phyloP scores from a whole-genome alignment of 495 filamentous ascomycete genomes.

The Podospora australis region DNA sequence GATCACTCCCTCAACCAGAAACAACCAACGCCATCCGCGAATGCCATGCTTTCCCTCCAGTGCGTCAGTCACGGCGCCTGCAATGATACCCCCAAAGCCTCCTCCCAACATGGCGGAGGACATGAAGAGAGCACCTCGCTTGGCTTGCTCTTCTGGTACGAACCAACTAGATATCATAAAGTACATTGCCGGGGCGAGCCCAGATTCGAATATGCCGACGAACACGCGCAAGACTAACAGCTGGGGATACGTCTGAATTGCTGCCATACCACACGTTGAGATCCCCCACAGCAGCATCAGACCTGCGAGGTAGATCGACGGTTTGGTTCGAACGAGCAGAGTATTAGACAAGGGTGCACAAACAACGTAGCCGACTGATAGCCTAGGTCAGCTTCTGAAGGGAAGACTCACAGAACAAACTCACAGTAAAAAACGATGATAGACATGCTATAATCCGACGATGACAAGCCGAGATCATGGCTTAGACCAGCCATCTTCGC shows the following conservation, averaged over 20 bases:
- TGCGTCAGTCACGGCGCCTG: conserved; percentile 38
- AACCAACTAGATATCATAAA: conserved; percentile 60
- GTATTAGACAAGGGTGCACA: neutral
- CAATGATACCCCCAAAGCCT: conserved; percentile 50
- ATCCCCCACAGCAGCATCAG: conserved; percentile 54
- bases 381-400: neutral
- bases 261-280: conserved; percentile 45
- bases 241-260: conserved; percentile 43
- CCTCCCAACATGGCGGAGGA: conserved; percentile 51
- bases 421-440: conserved; percentile 49
- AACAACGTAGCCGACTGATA: neutral
- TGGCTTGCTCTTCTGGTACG: conserved; percentile 53
- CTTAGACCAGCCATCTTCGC: conserved; percentile 54
- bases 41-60: conserved; percentile 49
- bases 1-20: conserved; percentile 49
- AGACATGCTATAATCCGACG: conserved; percentile 51
- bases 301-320: conserved; percentile 47
- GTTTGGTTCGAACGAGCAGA: conserved; percentile 16
- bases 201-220: conserved; percentile 54
- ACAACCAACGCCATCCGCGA: conserved; percentile 43
- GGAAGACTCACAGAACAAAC: conserved; percentile 15
- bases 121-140: conserved; percentile 54
- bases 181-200: conserved; percentile 48
- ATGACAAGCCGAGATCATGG: conserved; percentile 49
- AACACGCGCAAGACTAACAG: conserved; percentile 51